Conservation (phyloP, 805 yeast genomes). For the Saccharomycopsis malanga region DNA sequence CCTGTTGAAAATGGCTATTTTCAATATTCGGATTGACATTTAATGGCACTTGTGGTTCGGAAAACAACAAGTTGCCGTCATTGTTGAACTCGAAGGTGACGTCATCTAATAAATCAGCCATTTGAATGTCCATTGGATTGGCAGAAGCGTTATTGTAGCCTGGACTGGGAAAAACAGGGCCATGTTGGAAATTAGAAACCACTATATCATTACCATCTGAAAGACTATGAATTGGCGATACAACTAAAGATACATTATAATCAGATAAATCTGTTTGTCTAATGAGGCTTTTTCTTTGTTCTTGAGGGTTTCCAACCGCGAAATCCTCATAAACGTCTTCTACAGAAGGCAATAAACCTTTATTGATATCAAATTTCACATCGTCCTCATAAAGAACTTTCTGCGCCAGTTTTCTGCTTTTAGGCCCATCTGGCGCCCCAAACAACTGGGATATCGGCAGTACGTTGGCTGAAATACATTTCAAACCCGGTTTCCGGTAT, state of each 20-base stretch:
- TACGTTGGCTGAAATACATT: no score
- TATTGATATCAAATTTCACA: constrained; percentile 31
- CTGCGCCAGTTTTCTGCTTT: not conserved
- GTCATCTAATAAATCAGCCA: not conserved
- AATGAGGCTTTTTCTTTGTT: not conserved
- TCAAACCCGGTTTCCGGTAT: not conserved
- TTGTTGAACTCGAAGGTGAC: constrained; percentile 5
- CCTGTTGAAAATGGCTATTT: not conserved
- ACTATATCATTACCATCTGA: not conserved
- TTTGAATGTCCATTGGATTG: not conserved
- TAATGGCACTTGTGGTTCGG: no score
- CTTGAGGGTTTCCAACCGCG: no score
- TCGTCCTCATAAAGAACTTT: constrained; percentile 31
- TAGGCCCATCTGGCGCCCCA: no score
- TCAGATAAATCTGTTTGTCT: not conserved
- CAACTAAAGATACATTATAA: not conserved
- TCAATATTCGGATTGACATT: no score
- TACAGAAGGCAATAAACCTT: no score
- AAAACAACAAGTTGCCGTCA: no score
- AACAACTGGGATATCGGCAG: no score
- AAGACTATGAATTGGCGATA: not conserved
- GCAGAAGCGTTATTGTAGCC: no score
- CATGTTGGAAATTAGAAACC: not conserved
- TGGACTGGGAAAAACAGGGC: not conserved
- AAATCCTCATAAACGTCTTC: no score